phyloP scores from a whole-genome alignment of 2,329 filamentous ascomycete species.

The Capronia epimyces region DNA sequence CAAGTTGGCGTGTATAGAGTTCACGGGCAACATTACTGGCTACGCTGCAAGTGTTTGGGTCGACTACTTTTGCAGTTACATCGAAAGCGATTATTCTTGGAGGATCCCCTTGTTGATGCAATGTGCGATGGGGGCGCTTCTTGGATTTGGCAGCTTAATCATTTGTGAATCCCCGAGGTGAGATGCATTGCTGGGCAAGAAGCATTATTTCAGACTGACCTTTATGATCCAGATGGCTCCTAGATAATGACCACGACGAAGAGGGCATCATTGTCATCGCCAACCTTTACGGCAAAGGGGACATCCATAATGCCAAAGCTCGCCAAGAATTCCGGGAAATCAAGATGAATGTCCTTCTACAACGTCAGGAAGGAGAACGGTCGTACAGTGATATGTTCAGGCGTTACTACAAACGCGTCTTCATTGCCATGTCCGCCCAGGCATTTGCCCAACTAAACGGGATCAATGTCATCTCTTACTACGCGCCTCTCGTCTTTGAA shows the following conservation, averaged over 20 bases:
- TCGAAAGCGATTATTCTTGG: slow-evolving; percentile 81
- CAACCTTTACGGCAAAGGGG: slow-evolving; percentile 90
- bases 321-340: slow-evolving; percentile 96
- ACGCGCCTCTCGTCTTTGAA: slow-evolving; percentile 92
- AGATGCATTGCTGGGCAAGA: slow-evolving; percentile 21
- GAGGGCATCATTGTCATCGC: slow-evolving; percentile 98
- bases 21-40: slow-evolving; percentile 92
- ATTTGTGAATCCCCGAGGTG: slow-evolving; percentile 96
- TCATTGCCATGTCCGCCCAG: slow-evolving; percentile 98
- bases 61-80: slow-evolving; percentile 93
- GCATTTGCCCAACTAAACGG: slow-evolving; percentile 93
- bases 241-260: slow-evolving; percentile 96
- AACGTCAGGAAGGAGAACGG: slow-evolving; percentile 90
- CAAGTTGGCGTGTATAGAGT: slow-evolving; percentile 94
- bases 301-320: slow-evolving; percentile 88
- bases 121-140: slow-evolving; percentile 83
- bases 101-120: slow-evolving; percentile 85
- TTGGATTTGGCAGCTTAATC: slow-evolving; percentile 78
- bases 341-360: slow-evolving; percentile 92
- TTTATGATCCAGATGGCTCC: slow-evolving; percentile 67
- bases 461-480: slow-evolving; percentile 99
- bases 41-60: slow-evolving; percentile 98
- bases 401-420: slow-evolving; percentile 82
- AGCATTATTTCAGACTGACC: slow-evolving; percentile 31
- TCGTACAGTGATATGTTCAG: slow-evolving; percentile 92